Evolutionary conservation across 2,329 filamentous ascomycete species (phyloP).

Genomic region (Ceratocystis destructans): DNA sequence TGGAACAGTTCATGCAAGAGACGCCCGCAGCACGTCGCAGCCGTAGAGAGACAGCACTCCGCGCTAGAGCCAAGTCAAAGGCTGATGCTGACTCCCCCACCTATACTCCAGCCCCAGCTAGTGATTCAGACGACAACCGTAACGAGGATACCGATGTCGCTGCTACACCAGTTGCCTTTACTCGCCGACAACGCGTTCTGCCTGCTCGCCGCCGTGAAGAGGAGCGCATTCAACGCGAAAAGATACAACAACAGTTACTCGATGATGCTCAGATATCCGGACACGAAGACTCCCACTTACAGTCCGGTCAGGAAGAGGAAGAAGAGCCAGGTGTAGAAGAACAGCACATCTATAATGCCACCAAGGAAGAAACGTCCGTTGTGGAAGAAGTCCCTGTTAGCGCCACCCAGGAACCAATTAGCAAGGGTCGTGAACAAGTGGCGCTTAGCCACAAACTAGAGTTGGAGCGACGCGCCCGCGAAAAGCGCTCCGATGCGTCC

Average conservation of each 20-base stretch:
- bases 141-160: not conserved
- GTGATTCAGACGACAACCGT: not conserved
- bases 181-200: conserved; percentile 13
- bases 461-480: not conserved
- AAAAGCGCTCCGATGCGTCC: not conserved
- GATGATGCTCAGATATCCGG: not conserved
- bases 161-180: not conserved
- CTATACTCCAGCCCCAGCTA: not conserved
- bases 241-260: not conserved
- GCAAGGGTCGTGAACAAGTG: not conserved
- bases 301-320: not conserved
- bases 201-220: conserved; percentile 11
- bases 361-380: not conserved
- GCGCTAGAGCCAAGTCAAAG: not conserved
- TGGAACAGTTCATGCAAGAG: conserved; percentile 18
- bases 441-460: not conserved
- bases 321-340: not conserved
- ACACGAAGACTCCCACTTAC: not conserved
- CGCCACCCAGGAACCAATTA: not conserved
- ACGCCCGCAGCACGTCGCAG: conserved; percentile 11
- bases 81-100: not conserved
- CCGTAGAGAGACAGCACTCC: conserved; percentile 6
- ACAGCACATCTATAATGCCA: not conserved
- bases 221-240: conserved; percentile 1
- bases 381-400: not conserved